These are phyloP conservation scores for Nigrospora sphaerica DNA, from an alignment of 2,329 filamentous ascomycete genomes.

Conservation along the genomic window DNA sequence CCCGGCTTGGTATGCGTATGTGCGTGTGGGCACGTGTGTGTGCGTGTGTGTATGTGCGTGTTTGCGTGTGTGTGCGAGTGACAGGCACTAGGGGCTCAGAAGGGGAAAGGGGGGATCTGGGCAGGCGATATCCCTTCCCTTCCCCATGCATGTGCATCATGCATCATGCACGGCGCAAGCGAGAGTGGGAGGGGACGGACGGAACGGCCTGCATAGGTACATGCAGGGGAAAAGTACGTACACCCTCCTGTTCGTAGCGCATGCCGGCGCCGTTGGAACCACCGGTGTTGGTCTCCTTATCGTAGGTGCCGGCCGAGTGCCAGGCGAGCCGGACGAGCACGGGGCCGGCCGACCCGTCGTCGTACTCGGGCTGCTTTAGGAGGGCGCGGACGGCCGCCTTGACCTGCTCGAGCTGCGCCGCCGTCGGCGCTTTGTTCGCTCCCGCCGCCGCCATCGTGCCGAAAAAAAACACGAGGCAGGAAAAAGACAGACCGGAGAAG, in stretches of 20 bases:
- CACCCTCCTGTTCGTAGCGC: constrained; percentile 56
- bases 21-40: too few species aligned
- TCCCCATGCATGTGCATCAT: too few species aligned
- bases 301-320: constrained; percentile 60
- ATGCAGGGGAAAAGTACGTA: neutral
- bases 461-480: too few species aligned
- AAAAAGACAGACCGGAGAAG: too few species aligned
- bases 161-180: too few species aligned
- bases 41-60: neutral
- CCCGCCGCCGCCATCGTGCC: too few species aligned
- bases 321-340: constrained; percentile 58
- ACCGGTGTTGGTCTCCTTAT: constrained; percentile 50
- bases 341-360: constrained; percentile 57
- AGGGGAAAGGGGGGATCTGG: too few species aligned
- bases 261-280: constrained; percentile 60
- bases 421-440: constrained; percentile 1
- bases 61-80: too few species aligned
- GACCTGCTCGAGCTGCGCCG: constrained; percentile 28
- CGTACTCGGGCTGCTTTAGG: constrained; percentile 54
- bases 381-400: constrained; percentile 45
- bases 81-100: too few species aligned
- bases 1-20: neutral
- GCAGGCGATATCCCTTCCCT: neutral
- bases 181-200: too few species aligned
- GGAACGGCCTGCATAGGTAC: too few species aligned